These are phyloP conservation scores for Rickenella mellea DNA, from an alignment of 768 basidiomycete genomes.

Conservation along the genomic window DNA sequence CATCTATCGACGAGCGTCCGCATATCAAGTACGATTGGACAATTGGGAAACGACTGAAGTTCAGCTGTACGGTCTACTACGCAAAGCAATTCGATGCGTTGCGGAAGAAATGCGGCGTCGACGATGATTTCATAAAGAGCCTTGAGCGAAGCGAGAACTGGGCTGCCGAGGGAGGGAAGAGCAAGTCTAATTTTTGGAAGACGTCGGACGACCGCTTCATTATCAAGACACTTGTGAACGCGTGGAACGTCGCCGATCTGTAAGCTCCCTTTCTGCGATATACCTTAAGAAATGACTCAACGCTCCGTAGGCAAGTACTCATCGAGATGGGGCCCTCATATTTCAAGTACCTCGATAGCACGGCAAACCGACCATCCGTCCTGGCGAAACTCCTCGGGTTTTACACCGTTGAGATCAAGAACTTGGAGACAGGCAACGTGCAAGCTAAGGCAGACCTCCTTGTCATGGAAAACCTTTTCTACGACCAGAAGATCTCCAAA, in stretches of 20 bases:
- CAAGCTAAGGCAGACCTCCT: constrained; percentile 67
- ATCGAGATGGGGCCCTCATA: constrained; percentile 72
- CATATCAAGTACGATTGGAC: constrained; percentile 82
- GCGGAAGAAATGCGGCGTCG: constrained; percentile 57
- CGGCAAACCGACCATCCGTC: constrained; percentile 54
- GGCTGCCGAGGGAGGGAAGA: constrained; percentile 76
- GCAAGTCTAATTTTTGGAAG: constrained; percentile 75
- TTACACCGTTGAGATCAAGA: constrained; percentile 69
- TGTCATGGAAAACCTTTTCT: constrained; percentile 84
- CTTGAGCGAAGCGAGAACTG: constrained; percentile 52
- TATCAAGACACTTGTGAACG: constrained; percentile 78
- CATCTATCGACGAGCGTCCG: constrained; percentile 55
- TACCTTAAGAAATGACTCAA: neutral
- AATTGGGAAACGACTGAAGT: constrained; percentile 61
- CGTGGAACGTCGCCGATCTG: constrained; percentile 84
- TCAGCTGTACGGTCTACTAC: constrained; percentile 77
- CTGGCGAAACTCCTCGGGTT: constrained; percentile 77
- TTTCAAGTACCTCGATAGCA: constrained; percentile 68
- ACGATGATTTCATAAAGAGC: constrained; percentile 50
- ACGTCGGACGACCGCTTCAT: constrained; percentile 69
- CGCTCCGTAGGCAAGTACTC: constrained; percentile 52
- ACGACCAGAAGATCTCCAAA: constrained; percentile 52
- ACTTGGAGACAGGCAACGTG: constrained; percentile 54
- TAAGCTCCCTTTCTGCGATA: constrained; percentile 24
- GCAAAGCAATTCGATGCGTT: constrained; percentile 71